Evolutionary conservation across 2,329 filamentous ascomycete species (phyloP).

Genomic region (Pseudogymnoascus sp.): DNA sequence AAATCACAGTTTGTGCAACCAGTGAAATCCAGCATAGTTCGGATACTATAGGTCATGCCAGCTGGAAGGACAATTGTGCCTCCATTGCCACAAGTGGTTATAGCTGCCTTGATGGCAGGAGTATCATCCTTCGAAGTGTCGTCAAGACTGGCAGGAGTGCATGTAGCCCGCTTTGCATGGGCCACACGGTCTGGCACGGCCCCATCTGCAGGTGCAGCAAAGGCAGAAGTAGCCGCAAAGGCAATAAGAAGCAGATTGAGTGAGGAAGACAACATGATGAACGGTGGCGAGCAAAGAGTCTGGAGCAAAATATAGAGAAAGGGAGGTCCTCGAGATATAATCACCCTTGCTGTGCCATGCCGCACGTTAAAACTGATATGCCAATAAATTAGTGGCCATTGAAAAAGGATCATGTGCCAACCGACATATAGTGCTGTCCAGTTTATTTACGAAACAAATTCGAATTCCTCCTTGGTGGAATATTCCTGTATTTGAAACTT

Average conservation of each 20-base stretch:
- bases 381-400: background rate
- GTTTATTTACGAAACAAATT: background rate
- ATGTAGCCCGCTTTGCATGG: conserved; percentile 18
- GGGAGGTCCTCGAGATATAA: background rate
- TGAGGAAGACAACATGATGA: background rate
- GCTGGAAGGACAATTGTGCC: conserved; percentile 38
- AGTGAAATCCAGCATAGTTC: conserved; percentile 34
- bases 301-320: background rate
- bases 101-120: conserved; percentile 35
- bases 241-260: background rate
- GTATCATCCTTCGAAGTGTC: conserved; percentile 31
- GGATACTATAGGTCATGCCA: conserved; percentile 34
- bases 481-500: background rate
- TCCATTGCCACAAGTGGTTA: conserved; percentile 31
- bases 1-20: conserved; percentile 37
- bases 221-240: background rate
- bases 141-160: conserved; percentile 17
- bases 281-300: background rate
- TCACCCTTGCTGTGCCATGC: background rate
- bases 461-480: conserved; percentile 5
- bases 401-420: background rate
- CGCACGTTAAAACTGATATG: background rate
- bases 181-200: background rate
- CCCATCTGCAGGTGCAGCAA: background rate
- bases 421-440: background rate